phyloP scores from a whole-genome alignment of 345 rosid genomes.

The Gossypium raimondii region DNA sequence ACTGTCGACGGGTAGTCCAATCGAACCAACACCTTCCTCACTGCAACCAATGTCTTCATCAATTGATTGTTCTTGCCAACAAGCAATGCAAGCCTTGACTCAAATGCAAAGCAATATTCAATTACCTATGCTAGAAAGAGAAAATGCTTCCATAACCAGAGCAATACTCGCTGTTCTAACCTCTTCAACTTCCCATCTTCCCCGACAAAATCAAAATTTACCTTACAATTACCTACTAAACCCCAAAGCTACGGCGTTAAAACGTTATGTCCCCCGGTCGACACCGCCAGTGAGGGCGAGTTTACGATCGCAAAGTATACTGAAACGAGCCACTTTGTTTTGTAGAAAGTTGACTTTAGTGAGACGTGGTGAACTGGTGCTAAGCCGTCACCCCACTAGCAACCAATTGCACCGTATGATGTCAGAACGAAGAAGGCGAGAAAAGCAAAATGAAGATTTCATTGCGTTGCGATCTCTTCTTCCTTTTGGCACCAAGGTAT shows the following conservation, averaged over 20 bases:
- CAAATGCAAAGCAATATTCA: conserved; percentile 20
- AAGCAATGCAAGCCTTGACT: conserved; percentile 34
- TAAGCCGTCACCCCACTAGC: conserved; percentile 30
- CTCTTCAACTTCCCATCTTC: conserved; percentile 39
- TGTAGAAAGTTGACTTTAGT: conserved; percentile 35
- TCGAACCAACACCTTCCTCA: conserved; percentile 14
- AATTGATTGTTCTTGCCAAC: conserved; percentile 27
- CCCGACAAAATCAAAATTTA: conserved; percentile 15
- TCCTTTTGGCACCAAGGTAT: conserved; percentile 78
- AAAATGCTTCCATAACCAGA: conserved; percentile 49
- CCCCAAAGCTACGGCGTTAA: conserved; percentile 37
- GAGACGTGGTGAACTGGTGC: conserved; percentile 32
- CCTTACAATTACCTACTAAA: conserved; percentile 14
- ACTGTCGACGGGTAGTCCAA: conserved; percentile 43
- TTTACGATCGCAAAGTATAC: conserved; percentile 35
- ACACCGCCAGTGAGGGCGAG: conserved; percentile 8
- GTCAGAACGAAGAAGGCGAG: conserved; percentile 81
- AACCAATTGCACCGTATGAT: conserved; percentile 84
- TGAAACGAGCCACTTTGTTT: conserved; percentile 46
- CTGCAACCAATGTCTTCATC: conserved; percentile 20
- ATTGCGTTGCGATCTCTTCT: conserved; percentile 63
- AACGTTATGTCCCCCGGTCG: conserved; percentile 27
- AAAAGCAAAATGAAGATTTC: conserved; percentile 80
- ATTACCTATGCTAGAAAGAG: conserved; percentile 38
- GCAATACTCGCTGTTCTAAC: conserved; percentile 70